Conservation (phyloP, 2,329 filamentous ascomycete genomes). For the Penicillium sp. region DNA sequence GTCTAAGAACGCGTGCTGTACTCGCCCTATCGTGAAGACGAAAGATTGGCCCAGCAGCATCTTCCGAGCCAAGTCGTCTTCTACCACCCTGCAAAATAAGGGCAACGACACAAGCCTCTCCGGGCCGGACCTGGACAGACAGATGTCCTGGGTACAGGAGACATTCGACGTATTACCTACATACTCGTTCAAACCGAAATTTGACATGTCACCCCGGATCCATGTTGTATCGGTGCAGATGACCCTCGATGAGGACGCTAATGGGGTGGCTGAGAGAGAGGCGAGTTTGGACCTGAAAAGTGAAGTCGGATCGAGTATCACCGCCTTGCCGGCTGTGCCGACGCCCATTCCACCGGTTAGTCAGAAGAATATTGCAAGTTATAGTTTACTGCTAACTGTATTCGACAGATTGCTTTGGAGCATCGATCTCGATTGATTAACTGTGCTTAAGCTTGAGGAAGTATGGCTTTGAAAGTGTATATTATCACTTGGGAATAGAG, state of each 20-base stretch:
- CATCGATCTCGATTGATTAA: conserved; percentile 4
- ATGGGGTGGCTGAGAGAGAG: not conserved
- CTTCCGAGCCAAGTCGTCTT: conserved; percentile 31
- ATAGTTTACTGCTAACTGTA: not conserved
- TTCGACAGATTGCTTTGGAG: not conserved
- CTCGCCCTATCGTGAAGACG: conserved; percentile 12
- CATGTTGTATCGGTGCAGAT: conserved; percentile 32
- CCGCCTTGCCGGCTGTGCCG: conserved; percentile 6
- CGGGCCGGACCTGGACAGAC: conserved; percentile 17
- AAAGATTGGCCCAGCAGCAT: conserved; percentile 31
- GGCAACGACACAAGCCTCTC: conserved; percentile 8
- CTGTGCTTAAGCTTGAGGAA: not conserved
- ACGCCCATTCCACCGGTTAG: conserved; percentile 3
- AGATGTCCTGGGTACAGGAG: conserved; percentile 34
- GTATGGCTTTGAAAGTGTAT: not conserved
- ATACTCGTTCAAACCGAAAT: conserved; percentile 31
- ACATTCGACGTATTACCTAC: conserved; percentile 27
- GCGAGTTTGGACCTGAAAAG: conserved; percentile 6
- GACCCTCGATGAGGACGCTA: conserved; percentile 21
- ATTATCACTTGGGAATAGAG: not conserved
- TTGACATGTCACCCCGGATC: conserved; percentile 28
- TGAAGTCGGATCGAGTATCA: conserved; percentile 2
- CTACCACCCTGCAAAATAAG: conserved; percentile 11
- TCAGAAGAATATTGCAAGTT: not conserved
- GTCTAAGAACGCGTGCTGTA: conserved; percentile 21